These are phyloP conservation scores for Tremellales sp. DNA, from an alignment of 1,284 basidiomycete species.

Conservation along the genomic window DNA sequence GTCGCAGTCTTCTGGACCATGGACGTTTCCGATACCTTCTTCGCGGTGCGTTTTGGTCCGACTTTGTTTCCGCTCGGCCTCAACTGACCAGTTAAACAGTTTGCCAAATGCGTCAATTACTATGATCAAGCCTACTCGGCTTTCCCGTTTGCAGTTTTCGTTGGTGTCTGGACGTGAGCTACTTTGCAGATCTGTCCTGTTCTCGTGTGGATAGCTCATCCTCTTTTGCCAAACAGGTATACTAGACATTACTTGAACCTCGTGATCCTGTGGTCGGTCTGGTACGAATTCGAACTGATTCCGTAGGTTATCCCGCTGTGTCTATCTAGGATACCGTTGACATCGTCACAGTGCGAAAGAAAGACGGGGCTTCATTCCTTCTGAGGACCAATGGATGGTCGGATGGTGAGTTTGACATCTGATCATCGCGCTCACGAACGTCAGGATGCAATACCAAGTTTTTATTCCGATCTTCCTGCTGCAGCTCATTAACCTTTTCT, in stretches of 20 bases:
- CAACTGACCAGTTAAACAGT: constrained; percentile 49
- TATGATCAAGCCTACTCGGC: constrained; percentile 66
- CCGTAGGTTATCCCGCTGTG: constrained; percentile 58
- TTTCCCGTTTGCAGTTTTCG: constrained; percentile 64
- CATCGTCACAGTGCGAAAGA: constrained; percentile 7
- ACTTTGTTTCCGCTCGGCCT: background rate
- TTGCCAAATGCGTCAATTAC: constrained; percentile 84
- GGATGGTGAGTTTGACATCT: constrained; percentile 51
- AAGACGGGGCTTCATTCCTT: constrained; percentile 57
- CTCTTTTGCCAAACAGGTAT: constrained; percentile 75
- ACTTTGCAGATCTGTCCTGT: background rate
- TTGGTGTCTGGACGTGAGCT: constrained; percentile 76
- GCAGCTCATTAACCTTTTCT: constrained; percentile 82
- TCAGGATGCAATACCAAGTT: constrained; percentile 74
- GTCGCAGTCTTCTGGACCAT: constrained; percentile 93
- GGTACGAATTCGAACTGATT: constrained; percentile 70
- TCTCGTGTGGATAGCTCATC: background rate
- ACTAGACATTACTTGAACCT: constrained; percentile 94
- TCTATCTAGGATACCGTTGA: constrained; percentile 8
- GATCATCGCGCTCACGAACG: background rate
- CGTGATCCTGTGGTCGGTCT: constrained; percentile 81
- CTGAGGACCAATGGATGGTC: constrained; percentile 65
- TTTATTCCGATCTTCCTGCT: constrained; percentile 70
- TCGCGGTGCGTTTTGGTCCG: constrained; percentile 72
- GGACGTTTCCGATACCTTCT: constrained; percentile 88